Conservation (phyloP, 2,329 filamentous ascomycete genomes). For the Xylariaceae sp. region DNA sequence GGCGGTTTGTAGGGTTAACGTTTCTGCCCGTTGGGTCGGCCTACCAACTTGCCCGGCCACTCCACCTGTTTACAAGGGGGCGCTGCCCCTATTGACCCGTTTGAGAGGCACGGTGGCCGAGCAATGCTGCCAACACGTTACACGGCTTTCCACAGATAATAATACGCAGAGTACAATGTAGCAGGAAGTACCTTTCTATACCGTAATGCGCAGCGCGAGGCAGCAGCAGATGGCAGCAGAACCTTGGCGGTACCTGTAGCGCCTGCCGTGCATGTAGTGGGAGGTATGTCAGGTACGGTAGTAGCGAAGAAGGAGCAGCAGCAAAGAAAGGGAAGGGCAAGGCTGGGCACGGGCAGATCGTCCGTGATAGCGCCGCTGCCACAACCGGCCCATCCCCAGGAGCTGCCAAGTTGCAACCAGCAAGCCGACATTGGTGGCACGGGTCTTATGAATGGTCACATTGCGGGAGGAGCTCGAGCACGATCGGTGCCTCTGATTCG, state of each 20-base stretch:
- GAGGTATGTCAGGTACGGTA: no score
- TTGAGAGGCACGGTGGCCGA: no score
- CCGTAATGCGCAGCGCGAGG: not conserved
- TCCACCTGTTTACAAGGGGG: not conserved
- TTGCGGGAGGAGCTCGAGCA: slow-evolving; percentile 29
- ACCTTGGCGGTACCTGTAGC: not conserved
- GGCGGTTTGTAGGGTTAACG: slow-evolving; percentile 18
- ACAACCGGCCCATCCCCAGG: slow-evolving; percentile 1
- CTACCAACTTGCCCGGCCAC: slow-evolving; percentile 2
- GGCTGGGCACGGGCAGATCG: no score
- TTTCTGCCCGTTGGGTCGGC: slow-evolving; percentile 6
- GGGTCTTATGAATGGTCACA: slow-evolving; percentile 21
- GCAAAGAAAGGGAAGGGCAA: no score
- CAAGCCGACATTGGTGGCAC: slow-evolving; percentile 6
- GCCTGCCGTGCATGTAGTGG: not conserved
- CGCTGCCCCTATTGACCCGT: no score
- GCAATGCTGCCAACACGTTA: not conserved
- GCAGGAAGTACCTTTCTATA: not conserved
- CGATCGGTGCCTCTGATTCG: slow-evolving; percentile 30
- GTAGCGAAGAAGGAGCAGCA: no score
- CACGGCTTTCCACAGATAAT: not conserved
- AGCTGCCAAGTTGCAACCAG: slow-evolving; percentile 11
- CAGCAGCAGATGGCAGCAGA: not conserved
- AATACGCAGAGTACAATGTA: not conserved
- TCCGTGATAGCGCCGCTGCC: not conserved